Evolutionary conservation across 768 basidiomycete genomes (phyloP).

Genomic region (Collybia sp.): DNA sequence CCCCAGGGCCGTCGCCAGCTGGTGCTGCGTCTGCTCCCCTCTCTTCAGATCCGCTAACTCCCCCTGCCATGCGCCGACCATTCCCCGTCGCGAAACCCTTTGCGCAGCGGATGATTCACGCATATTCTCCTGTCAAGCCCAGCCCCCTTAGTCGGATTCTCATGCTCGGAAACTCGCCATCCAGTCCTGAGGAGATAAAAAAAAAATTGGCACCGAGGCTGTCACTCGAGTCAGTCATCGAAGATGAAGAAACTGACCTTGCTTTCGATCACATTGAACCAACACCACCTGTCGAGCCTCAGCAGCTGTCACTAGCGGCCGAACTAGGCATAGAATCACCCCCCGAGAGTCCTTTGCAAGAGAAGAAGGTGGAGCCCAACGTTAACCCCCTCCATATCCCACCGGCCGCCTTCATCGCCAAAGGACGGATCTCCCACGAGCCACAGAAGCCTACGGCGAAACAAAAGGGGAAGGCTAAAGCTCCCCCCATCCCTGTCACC

Average conservation of each 20-base stretch:
- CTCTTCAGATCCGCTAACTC: conserved; percentile 11
- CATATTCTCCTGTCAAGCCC: conserved; percentile 77
- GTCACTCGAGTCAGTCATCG: conserved; percentile 25
- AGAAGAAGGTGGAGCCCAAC: conserved; percentile 40
- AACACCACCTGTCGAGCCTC: conserved; percentile 4
- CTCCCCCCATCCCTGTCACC: conserved; percentile 27
- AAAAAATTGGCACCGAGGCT: conserved; percentile 12
- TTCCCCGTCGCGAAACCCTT: conserved; percentile 74
- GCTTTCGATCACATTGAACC: conserved; percentile 16
- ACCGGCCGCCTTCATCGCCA: conserved; percentile 8
- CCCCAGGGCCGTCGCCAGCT: conserved; percentile 8
- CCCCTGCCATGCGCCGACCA: conserved; percentile 25
- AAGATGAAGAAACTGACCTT: conserved; percentile 27
- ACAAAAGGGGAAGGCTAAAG: conserved; percentile 36
- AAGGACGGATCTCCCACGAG: conserved; percentile 24
- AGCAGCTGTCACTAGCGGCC: conserved; percentile 33
- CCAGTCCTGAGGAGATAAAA: conserved; percentile 20
- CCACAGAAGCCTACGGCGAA: conserved; percentile 26
- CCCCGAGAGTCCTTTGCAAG: conserved; percentile 49
- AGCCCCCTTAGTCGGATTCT: conserved; percentile 79
- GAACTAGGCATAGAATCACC: conserved; percentile 43
- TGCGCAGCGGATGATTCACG: conserved; percentile 66
- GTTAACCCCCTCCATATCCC: conserved; percentile 5
- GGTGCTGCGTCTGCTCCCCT: conserved; percentile 7
- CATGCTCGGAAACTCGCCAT: conserved; percentile 62